These are phyloP conservation scores for Leccinum huronense DNA, from an alignment of 1,284 basidiomycete genomes.

Conservation along the genomic window DNA sequence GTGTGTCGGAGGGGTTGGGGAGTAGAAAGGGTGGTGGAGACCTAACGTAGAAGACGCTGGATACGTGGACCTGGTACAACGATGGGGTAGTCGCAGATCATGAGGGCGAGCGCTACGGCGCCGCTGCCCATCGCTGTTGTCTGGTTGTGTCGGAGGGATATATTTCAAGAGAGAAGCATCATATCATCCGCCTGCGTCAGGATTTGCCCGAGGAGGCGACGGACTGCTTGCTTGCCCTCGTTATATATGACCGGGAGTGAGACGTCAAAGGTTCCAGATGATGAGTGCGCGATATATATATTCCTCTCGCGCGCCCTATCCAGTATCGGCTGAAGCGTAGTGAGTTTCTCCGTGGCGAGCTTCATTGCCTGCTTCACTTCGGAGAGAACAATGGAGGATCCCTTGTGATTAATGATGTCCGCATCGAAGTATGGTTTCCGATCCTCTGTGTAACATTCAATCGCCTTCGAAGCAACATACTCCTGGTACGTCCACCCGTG, in stretches of 20 bases:
- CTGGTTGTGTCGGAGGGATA: too few species aligned
- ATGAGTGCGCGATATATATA: not conserved
- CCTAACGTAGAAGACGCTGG: conserved; percentile 18
- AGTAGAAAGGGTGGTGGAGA: conserved; percentile 22
- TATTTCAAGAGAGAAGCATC: too few species aligned
- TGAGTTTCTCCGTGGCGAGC: not conserved
- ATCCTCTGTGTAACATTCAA: conserved; percentile 16
- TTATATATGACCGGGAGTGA: not conserved
- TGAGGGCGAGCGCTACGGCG: conserved; percentile 85
- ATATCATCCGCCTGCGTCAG: too few species aligned
- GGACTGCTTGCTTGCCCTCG: not conserved
- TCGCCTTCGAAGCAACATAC: conserved; percentile 2
- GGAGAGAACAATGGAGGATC: conserved; percentile 3
- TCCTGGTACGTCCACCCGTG: conserved; percentile 17
- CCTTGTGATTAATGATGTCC: conserved; percentile 13
- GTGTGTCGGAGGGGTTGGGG: conserved; percentile 30
- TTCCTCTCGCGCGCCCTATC: not conserved
- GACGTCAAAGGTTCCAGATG: not conserved
- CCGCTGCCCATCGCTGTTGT: conserved; percentile 71
- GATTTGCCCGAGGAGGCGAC: not conserved
- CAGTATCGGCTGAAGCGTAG: not conserved
- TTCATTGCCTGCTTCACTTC: not conserved
- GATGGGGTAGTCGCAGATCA: conserved; percentile 94
- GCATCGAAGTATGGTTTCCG: conserved; percentile 18
- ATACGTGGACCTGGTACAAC: conserved; percentile 37